A percentile compares a stretch with the other conserved stretches of the same genome.
Conservation (phyloP, 2,329 filamentous ascomycete genomes). For the Xylariaceae sp. region DNA sequence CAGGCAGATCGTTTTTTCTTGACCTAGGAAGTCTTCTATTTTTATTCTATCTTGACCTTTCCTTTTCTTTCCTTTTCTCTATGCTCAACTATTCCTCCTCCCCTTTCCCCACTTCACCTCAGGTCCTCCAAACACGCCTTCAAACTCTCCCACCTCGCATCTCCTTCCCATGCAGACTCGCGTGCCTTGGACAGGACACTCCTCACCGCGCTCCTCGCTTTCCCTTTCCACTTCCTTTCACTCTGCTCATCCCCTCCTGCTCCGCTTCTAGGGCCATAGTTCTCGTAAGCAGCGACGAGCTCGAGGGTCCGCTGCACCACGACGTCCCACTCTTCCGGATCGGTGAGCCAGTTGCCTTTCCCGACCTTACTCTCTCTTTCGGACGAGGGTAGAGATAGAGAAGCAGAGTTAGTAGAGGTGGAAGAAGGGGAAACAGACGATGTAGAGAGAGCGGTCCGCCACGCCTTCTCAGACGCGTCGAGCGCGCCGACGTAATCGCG, state of each 20-base stretch:
- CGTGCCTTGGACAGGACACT: slow-evolving; percentile 78
- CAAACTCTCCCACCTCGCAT: slow-evolving; percentile 59
- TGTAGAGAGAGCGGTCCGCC: slow-evolving; percentile 68
- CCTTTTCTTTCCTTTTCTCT: not conserved
- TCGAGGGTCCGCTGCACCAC: slow-evolving; percentile 76
- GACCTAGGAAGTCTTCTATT: too few relatives aligned
- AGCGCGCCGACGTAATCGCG: slow-evolving; percentile 66
- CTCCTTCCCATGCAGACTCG: slow-evolving; percentile 79
- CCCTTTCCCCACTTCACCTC: too few relatives aligned
- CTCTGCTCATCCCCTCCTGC: slow-evolving; percentile 63
- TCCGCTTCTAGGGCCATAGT: slow-evolving; percentile 62
- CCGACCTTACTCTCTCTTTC: too few relatives aligned
- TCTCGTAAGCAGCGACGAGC: slow-evolving; percentile 77
- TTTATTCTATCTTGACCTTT: not conserved
- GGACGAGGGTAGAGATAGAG: too few relatives aligned
- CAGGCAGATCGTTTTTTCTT: too few relatives aligned
- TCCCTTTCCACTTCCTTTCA: slow-evolving; percentile 94
- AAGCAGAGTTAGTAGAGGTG: too few relatives aligned
- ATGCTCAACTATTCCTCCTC: not conserved
- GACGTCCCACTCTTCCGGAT: slow-evolving; percentile 60
- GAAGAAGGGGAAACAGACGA: too few relatives aligned
- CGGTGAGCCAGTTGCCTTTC: slow-evolving; percentile 47
- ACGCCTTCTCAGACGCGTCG: slow-evolving; percentile 82
- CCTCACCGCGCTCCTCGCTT: slow-evolving; percentile 76
- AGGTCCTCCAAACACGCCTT: slow-evolving; percentile 51